Evolutionary conservation across 1,284 basidiomycete species (phyloP).

Genomic region (Meripilus lineatus): DNA sequence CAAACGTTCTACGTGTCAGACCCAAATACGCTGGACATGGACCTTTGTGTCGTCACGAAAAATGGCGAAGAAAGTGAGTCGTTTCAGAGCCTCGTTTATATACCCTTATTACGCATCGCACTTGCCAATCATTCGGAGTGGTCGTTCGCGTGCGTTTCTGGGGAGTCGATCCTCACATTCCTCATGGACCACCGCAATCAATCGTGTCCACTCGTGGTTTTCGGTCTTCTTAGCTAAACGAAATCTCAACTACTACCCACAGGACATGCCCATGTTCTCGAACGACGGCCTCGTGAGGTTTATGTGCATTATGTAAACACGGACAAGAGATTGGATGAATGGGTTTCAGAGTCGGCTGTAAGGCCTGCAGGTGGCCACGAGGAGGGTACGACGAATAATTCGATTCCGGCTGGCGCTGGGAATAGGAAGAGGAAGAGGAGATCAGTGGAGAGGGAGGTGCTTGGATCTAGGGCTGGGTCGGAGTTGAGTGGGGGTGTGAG

Average conservation of each 20-base stretch:
- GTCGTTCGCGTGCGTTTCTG: too few relatives aligned
- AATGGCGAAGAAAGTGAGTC: conserved; percentile 44
- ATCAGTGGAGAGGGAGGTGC: conserved; percentile 3
- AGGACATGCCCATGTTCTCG: conserved; percentile 48
- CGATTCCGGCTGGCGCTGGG: conserved; percentile 13
- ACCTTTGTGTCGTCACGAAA: conserved; percentile 28
- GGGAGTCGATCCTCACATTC: too few relatives aligned
- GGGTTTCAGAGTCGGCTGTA: conserved; percentile 50
- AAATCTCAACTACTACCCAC: conserved; percentile 9
- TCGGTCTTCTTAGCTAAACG: background rate
- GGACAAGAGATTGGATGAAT: conserved; percentile 77
- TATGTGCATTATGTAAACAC: conserved; percentile 66
- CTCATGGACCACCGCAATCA: too few relatives aligned
- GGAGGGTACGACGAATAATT: background rate
- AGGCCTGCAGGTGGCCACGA: conserved; percentile 21
- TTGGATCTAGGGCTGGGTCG: background rate
- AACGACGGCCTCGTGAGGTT: conserved; percentile 42
- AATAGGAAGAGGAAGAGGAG: conserved; percentile 27
- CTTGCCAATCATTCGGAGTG: too few relatives aligned
- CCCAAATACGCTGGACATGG: conserved; percentile 15
- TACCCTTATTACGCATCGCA: conserved; percentile 1
- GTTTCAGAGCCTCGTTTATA: background rate
- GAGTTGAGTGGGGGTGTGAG: conserved; percentile 1
- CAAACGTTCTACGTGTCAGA: conserved; percentile 19
- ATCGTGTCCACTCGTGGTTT: too few relatives aligned